Evolutionary conservation across 225 moss, liverwort and hornwort genomes (phyloP), one percentile per base, ranked within the genome.

Genomic region (Pseudisothecium myosuroides): DNA sequence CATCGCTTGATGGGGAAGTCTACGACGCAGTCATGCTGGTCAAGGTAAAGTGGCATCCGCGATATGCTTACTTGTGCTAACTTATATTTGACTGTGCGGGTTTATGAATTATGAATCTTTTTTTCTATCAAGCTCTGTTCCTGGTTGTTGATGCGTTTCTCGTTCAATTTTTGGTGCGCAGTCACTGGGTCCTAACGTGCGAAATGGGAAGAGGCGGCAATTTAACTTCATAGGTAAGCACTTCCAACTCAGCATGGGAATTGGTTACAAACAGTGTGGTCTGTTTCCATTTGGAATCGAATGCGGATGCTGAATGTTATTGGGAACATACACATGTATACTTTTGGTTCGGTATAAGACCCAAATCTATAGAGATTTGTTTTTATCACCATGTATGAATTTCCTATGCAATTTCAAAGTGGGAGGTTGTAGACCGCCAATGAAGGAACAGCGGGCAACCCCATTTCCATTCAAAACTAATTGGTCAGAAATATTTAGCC

Each of bases 21-120:
- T 96, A 98, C 73, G 95, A 98, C 80, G 93, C 98, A 60, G 97
- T 98, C 20, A 95, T 98, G 92, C 92, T 98, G 63, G 97, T 98
- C 81, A 98, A 98, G 94, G 97, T 96, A 91, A 86, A 74, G 67
- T 84, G 65, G 49, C 72, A 67, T 91, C n/a, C 27, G 43, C 36
- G 19, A 50, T 81, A 29, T 88, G 58, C 60, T 89, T 80, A 20
- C 37, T 84, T 80, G 66, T 67, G 62, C 69, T 84, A 62, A 36
- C 23, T 22, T 50, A 12, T 72, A 54, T 49, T 80, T 45, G 24
- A 63, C 59, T 41, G 72, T 83, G 66, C 60, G 47, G 60, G 43
- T 24, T 78, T 64, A 50, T 83, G 80, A 74, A 47, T 34, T 64
- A 29, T 19, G 76, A 32, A 12, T 52, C 13, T 29, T 15, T 29